Evolutionary conservation across 495 filamentous ascomycete genomes (phyloP), one percentile per base, ranked within the genome.

Genomic region (Aspergillus affinis): DNA sequence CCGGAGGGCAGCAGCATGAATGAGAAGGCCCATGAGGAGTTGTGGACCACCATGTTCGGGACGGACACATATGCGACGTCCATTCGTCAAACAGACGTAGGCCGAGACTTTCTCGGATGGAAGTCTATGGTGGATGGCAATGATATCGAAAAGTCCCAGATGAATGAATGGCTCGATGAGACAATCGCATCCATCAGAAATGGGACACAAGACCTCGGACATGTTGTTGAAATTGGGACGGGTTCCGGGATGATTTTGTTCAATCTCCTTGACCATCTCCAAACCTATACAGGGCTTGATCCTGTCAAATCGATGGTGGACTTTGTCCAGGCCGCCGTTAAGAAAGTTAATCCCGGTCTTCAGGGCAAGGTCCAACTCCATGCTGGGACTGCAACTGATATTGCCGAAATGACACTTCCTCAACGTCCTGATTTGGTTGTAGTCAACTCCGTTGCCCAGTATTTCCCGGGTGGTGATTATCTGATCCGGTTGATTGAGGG

Each of bases 31-130:
- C 20, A 48, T 12, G 19, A 47, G 4, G 44, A 48, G 19, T 26
- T 23, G 32, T 57, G 54, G 54, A 29, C 26, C 20, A 10, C 10
- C 3, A 48, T 57, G 19, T 57, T 57, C 23, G 41, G 23, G 23
- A 45, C 12, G 0, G 41, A 45, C 19, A 29, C 44, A 3, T 57
- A 57, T 20, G 44, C 10, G 6, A 12, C 6, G 12, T 26, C 15
- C 4, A 48, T 32, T 27, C 21, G 26, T 0, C 2, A 7, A 9
- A 41, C 19, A 4, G 20, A 48, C 1, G 10, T 32, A 12, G 54
- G 54, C 7, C 19, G 54, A 6, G 54, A 57, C 54, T 57, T 57
- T 48, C n/a, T 45, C 45, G 54, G 54, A 29, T 57, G 54, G 54
- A 48, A 30, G 44, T 57, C 54, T 0, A 57, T 57, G 54, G 47